phyloP scores from a whole-genome alignment of 2,329 filamentous ascomycete species.

The Ceratocystis diversiconidia region DNA sequence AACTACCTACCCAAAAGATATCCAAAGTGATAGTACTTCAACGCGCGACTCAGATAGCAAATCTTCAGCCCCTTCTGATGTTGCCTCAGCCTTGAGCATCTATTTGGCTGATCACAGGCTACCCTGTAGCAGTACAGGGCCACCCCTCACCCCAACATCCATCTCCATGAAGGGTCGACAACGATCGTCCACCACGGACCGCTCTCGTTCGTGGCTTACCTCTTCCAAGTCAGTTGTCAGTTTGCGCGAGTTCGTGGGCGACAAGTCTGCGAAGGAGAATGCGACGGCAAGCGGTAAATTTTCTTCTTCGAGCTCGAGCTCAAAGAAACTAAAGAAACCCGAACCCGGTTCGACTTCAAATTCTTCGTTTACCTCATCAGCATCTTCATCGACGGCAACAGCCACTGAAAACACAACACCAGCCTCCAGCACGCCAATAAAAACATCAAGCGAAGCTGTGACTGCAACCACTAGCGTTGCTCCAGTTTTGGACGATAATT shows the following conservation, averaged over 20 bases:
- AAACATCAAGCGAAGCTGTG: background rate
- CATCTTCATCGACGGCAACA: slow-evolving; percentile 4
- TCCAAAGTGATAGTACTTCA: background rate
- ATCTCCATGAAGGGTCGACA: slow-evolving; percentile 24
- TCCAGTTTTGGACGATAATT: slow-evolving; percentile 10
- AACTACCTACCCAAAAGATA: background rate
- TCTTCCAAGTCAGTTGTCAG: slow-evolving; percentile 31
- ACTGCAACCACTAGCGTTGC: background rate
- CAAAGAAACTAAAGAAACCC: slow-evolving; percentile 9
- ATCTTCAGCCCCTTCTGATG: slow-evolving; percentile 8
- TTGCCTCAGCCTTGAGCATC: slow-evolving; percentile 8
- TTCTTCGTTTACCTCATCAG: background rate
- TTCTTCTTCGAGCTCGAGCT: slow-evolving; percentile 9
- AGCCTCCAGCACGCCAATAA: background rate
- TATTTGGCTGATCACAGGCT: slow-evolving; percentile 5
- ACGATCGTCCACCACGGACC: slow-evolving; percentile 36
- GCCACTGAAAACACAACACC: background rate
- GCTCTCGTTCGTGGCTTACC: slow-evolving; percentile 39
- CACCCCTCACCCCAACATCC: slow-evolving; percentile 17
- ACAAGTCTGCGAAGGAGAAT: slow-evolving; percentile 19
- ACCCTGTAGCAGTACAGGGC: slow-evolving; percentile 6
- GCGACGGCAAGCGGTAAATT: background rate
- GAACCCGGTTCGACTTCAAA: background rate
- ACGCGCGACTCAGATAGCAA: slow-evolving; percentile 7
- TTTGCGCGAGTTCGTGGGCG: slow-evolving; percentile 23